Conservation (phyloP, 352 stramenopile species). For the Phytophthora syringae region DNA sequence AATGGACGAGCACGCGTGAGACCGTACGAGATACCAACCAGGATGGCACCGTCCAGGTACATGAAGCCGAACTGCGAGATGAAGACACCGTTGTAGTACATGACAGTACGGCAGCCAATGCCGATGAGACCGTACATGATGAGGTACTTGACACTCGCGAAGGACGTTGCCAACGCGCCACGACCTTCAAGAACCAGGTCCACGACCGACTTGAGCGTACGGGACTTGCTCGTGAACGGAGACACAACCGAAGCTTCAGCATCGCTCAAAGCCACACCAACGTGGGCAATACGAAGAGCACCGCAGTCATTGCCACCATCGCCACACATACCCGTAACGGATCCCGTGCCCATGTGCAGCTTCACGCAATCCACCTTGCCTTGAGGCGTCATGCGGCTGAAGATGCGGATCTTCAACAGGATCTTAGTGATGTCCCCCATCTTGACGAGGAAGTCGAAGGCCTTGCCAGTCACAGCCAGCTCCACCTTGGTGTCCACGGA, state of each 20-base stretch:
- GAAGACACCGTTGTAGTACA: constrained; percentile 89
- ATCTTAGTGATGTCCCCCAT: constrained; percentile 66
- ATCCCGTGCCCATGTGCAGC: constrained; percentile 65
- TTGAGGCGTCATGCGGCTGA: constrained; percentile 79
- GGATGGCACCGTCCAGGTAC: constrained; percentile 80
- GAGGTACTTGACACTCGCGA: constrained; percentile 87
- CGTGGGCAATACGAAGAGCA: constrained; percentile 90
- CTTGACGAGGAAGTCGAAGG: constrained; percentile 74
- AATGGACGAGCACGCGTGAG: constrained; percentile 77
- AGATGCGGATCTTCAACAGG: constrained; percentile 77
- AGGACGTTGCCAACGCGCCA: constrained; percentile 82
- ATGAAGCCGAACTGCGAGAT: constrained; percentile 91
- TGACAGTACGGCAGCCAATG: constrained; percentile 82
- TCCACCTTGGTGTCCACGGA: constrained; percentile 47
- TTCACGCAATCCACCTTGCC: constrained; percentile 81
- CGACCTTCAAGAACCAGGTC: constrained; percentile 85
- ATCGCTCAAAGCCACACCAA: constrained; percentile 90
- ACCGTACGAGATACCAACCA: constrained; percentile 80
- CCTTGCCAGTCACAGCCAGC: constrained; percentile 73
- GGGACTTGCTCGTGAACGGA: constrained; percentile 90
- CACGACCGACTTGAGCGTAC: constrained; percentile 74
- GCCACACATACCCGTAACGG: constrained; percentile 84
- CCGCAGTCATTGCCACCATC: constrained; percentile 93
- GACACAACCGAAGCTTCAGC: constrained; percentile 89
- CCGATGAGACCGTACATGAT: constrained; percentile 91